These are phyloP conservation scores for Moelleriella libera DNA, from an alignment of 2,329 filamentous ascomycete species.

Conservation along the genomic window DNA sequence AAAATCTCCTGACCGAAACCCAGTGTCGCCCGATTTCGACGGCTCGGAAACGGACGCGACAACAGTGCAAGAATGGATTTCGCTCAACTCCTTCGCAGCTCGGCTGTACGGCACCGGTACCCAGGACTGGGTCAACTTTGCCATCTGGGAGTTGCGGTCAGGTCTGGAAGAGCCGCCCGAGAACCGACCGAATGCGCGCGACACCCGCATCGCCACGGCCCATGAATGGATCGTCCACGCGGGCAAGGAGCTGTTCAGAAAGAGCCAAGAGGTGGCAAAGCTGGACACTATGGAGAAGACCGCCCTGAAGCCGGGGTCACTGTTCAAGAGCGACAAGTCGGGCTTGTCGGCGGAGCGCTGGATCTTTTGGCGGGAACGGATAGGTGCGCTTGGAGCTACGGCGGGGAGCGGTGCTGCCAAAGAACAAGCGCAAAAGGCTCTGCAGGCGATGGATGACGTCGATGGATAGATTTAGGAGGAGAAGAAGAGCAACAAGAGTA, in stretches of 20 bases:
- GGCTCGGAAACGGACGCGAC: conserved; percentile 9
- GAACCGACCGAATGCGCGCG: conserved; percentile 5
- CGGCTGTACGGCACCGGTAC: conserved; percentile 12
- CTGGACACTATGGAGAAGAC: conserved; percentile 9
- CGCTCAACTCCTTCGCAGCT: conserved; percentile 19
- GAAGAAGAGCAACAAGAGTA: background rate
- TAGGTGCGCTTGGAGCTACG: conserved; percentile 9
- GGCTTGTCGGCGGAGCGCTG: conserved; percentile 14
- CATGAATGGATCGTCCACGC: conserved; percentile 17
- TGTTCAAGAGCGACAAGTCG: conserved; percentile 8
- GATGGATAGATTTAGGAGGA: background rate
- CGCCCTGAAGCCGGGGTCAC: conserved; percentile 8
- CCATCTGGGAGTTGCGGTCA: conserved; percentile 15
- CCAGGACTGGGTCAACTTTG: conserved; percentile 12
- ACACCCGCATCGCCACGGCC: conserved; percentile 9
- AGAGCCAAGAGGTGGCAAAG: conserved; percentile 4
- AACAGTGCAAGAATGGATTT: conserved; percentile 13
- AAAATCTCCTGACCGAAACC: background rate
- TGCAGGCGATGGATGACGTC: conserved; percentile 8
- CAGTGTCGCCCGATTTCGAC: conserved; percentile 12
- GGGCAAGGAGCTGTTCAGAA: conserved; percentile 10
- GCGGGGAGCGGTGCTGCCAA: conserved; percentile 8
- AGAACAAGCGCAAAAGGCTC: conserved; percentile 7
- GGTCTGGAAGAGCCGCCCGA: conserved; percentile 13
- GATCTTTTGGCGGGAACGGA: conserved; percentile 15